Conservation (phyloP, 768 basidiomycete genomes). For the Brasilioporus rufonigricans region DNA sequence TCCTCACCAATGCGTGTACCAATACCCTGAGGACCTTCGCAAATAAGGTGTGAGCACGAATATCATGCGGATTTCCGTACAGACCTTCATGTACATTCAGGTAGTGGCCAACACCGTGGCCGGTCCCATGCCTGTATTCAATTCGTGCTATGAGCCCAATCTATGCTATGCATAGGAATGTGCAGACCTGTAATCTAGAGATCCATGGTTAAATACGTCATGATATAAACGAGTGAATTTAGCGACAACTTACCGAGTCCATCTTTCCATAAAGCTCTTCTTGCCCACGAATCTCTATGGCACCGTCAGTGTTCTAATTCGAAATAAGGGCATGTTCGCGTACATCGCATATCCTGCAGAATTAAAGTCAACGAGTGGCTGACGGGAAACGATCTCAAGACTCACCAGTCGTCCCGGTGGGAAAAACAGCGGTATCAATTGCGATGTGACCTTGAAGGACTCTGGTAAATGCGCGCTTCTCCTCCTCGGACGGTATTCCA, state of each 20-base stretch:
- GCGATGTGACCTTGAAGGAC: slow-evolving; percentile 91
- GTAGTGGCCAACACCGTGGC: slow-evolving; percentile 93
- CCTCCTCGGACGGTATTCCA: slow-evolving; percentile 76
- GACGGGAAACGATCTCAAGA: not conserved
- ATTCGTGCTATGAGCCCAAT: slow-evolving; percentile 3
- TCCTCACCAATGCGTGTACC: slow-evolving; percentile 40
- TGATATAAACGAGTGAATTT: not conserved
- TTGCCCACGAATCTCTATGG: slow-evolving; percentile 74
- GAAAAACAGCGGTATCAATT: slow-evolving; percentile 83
- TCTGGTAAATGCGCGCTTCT: slow-evolving; percentile 86
- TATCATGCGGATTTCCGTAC: not conserved
- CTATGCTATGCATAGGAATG: not conserved
- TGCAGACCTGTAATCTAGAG: slow-evolving; percentile 55
- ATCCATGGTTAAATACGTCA: not conserved
- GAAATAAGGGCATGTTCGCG: slow-evolving; percentile 10
- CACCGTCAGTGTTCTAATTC: not conserved
- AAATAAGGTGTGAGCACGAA: slow-evolving; percentile 4
- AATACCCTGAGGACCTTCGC: slow-evolving; percentile 54
- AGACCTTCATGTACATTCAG: slow-evolving; percentile 87
- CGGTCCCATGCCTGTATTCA: slow-evolving; percentile 74
- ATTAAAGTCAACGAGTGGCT: not conserved
- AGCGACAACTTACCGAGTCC: slow-evolving; percentile 61
- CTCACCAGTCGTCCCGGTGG: slow-evolving; percentile 72
- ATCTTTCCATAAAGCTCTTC: slow-evolving; percentile 80
- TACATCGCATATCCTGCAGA: slow-evolving; percentile 55